Evolutionary conservation across 2,329 filamentous ascomycete species (phyloP), one percentile per base, ranked within the genome.

Genomic region (Paracorniculantispora psalliotae): DNA sequence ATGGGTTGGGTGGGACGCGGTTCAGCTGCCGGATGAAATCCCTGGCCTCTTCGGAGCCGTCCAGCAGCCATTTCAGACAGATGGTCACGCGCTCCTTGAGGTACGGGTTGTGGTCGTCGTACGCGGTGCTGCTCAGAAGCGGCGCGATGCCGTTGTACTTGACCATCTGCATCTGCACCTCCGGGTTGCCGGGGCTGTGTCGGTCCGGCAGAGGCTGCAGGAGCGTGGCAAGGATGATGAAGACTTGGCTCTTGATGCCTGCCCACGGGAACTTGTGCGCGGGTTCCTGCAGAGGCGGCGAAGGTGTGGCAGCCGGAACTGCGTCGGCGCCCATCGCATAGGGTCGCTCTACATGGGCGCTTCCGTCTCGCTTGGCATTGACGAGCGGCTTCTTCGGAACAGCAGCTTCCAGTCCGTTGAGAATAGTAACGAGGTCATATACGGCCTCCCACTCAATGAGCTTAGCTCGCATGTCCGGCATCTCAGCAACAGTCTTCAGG

Each of bases 71-170:
- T 69, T 93, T 92, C n/a, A 96, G 80, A 64, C 90, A 92, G 70
- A 96, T 87, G 52, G 92, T 91, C 2, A 91, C 90, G 63, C 92
- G 90, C 72, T 97, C 93, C 67, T 93, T 91, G 63, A 96, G 92
- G 69, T 93, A 97, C 0, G 92, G 91, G 68, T 97, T 97, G 74
- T 96, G 86, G 65, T 93, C 91, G 69, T 97, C 93, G 69, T 94
- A 94, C 33, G 87, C 84, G 67, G 92, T 97, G 73, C 92, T 96
- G 68, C 92, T 92, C 17, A 97, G 82, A 21, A 97, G 81, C 0
- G 90, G 87, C 65, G 96, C 90, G 46, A 97, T 89, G 44, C 93
- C 93, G 63, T 91, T 90, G 66, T 93, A 85, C 51, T 86, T 83
- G 47, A 96, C 84, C 62, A 97, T 90, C 71, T 97, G 93, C 66